phyloP scores from a whole-genome alignment of 345 rosid species.

The Psidium friedrichsthalianum region DNA sequence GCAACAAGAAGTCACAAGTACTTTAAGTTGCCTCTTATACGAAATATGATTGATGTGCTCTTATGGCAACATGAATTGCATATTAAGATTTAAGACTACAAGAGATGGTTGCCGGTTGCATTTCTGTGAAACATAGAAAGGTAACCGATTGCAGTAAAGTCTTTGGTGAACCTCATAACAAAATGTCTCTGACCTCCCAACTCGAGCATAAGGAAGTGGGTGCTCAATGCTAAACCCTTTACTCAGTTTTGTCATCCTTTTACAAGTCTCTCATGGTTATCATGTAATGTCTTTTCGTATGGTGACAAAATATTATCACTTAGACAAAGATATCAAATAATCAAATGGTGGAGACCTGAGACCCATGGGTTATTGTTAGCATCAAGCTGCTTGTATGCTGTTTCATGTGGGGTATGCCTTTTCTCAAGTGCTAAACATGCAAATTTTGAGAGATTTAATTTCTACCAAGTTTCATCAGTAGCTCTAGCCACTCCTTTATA shows the following conservation, averaged over 20 bases:
- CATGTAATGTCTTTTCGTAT: not conserved
- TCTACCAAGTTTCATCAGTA: not conserved
- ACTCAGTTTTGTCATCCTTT: not conserved
- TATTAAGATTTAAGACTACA: not conserved
- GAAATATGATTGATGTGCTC: not conserved
- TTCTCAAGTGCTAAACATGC: not conserved
- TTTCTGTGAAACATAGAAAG: not conserved
- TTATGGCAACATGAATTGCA: not conserved
- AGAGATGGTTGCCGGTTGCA: not conserved
- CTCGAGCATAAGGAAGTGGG: not conserved
- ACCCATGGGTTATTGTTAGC: not conserved
- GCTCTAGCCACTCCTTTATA: not conserved
- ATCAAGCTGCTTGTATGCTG: not conserved
- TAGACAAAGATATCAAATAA: not conserved
- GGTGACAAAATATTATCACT: not conserved
- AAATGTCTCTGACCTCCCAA: not conserved
- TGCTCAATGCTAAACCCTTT: not conserved
- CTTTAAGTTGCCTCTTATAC: not conserved
- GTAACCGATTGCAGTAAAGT: not conserved
- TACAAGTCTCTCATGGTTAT: not conserved
- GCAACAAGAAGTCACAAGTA: not conserved
- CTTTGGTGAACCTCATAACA: not conserved
- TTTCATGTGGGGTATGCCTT: not conserved
- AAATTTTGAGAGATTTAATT: not conserved
- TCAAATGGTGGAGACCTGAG: not conserved